A percentile compares a stretch with the other conserved stretches of the same genome.
Evolutionary conservation across 2,329 filamentous ascomycete genomes (phyloP).

Genomic region (Aspergillus viridinutans): DNA sequence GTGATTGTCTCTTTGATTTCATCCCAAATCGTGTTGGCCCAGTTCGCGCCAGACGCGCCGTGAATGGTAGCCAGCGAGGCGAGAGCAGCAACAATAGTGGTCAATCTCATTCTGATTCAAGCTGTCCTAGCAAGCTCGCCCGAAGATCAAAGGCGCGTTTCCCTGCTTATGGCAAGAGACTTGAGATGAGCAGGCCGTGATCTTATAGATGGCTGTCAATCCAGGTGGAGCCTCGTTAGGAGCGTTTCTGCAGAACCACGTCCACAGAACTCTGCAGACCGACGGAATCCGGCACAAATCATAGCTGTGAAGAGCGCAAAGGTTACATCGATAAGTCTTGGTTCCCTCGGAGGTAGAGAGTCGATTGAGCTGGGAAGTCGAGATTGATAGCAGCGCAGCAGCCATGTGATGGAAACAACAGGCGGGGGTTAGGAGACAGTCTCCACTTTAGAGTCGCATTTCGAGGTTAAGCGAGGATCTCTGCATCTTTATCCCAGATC

Average conservation of each 20-base stretch:
- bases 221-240: neutral
- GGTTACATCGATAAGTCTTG: neutral
- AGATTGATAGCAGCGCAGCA: neutral
- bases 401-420: neutral
- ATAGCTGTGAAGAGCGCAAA: neutral
- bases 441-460: neutral
- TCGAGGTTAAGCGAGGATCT: no score
- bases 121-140: neutral
- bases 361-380: neutral
- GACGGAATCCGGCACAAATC: neutral
- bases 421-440: neutral
- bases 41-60: conserved; percentile 4
- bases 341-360: neutral
- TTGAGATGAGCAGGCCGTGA: neutral
- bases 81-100: conserved; percentile 7
- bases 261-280: neutral
- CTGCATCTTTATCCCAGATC: neutral
- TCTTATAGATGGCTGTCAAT: neutral
- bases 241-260: neutral
- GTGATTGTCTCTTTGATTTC: conserved; percentile 29
- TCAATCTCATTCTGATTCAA: conserved; percentile 8
- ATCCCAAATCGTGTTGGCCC: conserved; percentile 20
- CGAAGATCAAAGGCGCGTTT: neutral
- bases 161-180: neutral
- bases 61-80: conserved; percentile 6